Conservation (phyloP, 805 yeast species). For the Saccharomycopsis microspora region DNA sequence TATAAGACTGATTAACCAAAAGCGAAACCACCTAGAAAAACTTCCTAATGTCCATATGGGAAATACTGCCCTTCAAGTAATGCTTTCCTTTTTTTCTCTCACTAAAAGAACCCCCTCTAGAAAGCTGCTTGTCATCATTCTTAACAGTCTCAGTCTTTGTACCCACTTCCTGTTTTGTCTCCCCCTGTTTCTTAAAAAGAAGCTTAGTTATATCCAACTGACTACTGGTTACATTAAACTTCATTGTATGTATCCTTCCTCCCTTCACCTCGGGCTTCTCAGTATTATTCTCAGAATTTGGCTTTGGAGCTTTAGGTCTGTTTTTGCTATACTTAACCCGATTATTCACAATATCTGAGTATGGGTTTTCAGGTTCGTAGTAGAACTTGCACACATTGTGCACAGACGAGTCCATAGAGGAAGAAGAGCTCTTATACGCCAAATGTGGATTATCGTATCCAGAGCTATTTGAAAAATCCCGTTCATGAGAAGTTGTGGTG, state of each 20-base stretch:
- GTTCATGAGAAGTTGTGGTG: too few species aligned
- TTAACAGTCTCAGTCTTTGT: too few species aligned
- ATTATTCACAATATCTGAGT: conserved; percentile 14
- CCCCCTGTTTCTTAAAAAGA: too few species aligned
- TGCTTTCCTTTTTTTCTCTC: background rate
- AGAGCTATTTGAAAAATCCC: too few species aligned
- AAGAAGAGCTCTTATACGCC: background rate
- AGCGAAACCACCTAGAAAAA: background rate
- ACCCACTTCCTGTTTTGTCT: too few species aligned
- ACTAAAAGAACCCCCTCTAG: background rate
- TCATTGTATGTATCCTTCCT: too few species aligned
- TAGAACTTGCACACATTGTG: conserved; percentile 4
- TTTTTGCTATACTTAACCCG: conserved; percentile 6
- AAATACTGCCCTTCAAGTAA: conserved; percentile 5
- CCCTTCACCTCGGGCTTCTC: too few species aligned
- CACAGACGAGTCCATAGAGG: conserved; percentile 3
- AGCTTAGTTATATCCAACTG: too few species aligned
- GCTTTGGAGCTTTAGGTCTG: background rate
- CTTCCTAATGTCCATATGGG: conserved; percentile 4
- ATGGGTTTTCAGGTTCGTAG: conserved; percentile 14
- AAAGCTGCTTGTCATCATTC: too few species aligned
- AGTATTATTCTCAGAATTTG: background rate
- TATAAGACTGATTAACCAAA: background rate
- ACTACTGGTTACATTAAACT: too few species aligned
- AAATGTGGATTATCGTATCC: background rate